These are phyloP conservation scores for Solanum rostratum DNA, from an alignment of 257 asterid genomes.

Conservation along the genomic window DNA sequence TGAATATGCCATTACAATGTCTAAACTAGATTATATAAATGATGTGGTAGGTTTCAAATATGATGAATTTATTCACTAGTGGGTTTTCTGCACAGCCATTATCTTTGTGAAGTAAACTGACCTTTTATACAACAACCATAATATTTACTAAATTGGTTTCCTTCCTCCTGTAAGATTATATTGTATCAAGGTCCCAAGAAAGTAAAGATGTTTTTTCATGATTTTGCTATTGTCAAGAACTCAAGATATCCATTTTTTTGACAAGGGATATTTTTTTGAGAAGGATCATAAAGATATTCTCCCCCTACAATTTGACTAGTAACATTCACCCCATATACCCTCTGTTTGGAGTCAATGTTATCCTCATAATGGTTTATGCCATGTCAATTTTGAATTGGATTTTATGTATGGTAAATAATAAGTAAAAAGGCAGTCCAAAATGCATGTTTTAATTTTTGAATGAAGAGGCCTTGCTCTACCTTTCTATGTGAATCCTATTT, in stretches of 20 bases:
- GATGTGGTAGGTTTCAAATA: neutral
- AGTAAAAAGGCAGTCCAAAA: neutral
- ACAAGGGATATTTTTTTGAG: neutral
- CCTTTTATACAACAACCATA: neutral
- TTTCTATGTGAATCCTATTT: neutral
- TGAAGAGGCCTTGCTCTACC: neutral
- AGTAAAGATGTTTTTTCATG: neutral
- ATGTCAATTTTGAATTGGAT: neutral
- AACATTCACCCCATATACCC: neutral
- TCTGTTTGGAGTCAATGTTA: neutral
- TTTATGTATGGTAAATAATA: neutral
- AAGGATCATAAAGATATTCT: neutral
- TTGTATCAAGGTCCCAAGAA: neutral
- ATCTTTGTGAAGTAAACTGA: neutral
- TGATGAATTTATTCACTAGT: neutral
- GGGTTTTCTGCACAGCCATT: neutral
- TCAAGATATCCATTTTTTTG: neutral
- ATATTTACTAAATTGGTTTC: neutral
- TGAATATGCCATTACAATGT: neutral
- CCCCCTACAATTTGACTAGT: neutral
- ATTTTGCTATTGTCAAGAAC: neutral
- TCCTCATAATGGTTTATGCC: neutral
- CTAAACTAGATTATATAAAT: neutral
- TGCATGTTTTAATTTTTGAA: neutral
- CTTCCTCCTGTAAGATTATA: neutral